These are phyloP conservation scores for Fusarium devonianum DNA, from an alignment of 2,329 filamentous ascomycete genomes.

Conservation along the genomic window DNA sequence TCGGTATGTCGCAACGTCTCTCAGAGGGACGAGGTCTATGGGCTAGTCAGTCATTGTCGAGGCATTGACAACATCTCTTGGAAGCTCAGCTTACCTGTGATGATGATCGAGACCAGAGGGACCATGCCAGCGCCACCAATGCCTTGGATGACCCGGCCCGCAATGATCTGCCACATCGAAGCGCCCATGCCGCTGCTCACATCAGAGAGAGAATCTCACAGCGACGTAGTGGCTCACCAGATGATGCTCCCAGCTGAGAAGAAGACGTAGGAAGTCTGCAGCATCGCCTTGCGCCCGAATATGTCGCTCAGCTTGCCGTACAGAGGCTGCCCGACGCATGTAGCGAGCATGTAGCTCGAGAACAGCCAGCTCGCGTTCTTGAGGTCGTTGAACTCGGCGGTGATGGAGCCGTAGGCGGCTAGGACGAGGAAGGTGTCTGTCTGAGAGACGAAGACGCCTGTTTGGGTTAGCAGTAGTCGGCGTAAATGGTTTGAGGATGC, in stretches of 20 bases:
- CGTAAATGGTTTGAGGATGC: neutral
- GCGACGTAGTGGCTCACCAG: neutral
- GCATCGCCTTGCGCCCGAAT: constrained; percentile 7
- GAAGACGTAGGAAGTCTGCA: constrained; percentile 4
- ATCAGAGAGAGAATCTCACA: too few relatives aligned
- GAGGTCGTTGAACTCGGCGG: constrained; percentile 15
- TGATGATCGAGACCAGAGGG: constrained; percentile 3
- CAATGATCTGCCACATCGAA: constrained; percentile 1
- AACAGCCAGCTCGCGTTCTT: constrained; percentile 11
- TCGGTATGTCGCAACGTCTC: constrained; percentile 17
- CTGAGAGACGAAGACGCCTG: constrained; percentile 19
- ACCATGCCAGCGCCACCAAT: constrained; percentile 14
- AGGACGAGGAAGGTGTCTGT: constrained; percentile 17
- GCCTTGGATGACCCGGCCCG: constrained; percentile 7
- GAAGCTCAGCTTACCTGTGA: neutral
- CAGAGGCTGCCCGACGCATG: constrained; percentile 4
- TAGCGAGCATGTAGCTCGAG: constrained; percentile 8
- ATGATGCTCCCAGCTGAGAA: constrained; percentile 8
- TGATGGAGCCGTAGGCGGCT: constrained; percentile 9
- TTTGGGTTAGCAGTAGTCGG: neutral
- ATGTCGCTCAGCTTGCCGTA: constrained; percentile 22
- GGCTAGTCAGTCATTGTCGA: neutral
- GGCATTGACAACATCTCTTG: too few relatives aligned
- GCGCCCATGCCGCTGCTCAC: neutral
- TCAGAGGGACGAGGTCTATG: constrained; percentile 14